Evolutionary conservation across 2,329 filamentous ascomycete species (phyloP).

Genomic region (Colletotrichum abscissum): DNA sequence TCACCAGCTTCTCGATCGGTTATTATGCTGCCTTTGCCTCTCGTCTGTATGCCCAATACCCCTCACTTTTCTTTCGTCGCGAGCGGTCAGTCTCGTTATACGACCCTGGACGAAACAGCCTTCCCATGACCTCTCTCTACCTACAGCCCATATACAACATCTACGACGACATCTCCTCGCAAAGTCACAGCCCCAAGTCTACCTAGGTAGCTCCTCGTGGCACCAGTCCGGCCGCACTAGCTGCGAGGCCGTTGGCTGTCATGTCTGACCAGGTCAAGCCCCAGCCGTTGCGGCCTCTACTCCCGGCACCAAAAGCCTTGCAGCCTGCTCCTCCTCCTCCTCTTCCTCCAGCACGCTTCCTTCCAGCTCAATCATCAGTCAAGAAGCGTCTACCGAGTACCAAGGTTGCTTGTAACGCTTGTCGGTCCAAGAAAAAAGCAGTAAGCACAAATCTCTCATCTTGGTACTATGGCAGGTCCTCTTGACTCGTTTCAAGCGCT

Average conservation of each 20-base stretch:
- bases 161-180: neutral
- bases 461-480: neutral
- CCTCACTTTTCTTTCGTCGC: slow-evolving; percentile 17
- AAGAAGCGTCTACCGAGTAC: slow-evolving; percentile 13
- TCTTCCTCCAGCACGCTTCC: neutral
- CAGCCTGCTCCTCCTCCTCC: neutral
- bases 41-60: slow-evolving; percentile 13
- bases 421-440: slow-evolving; percentile 39
- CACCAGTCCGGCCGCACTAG: neutral
- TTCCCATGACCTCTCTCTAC: slow-evolving; percentile 1
- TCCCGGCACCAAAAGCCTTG: slow-evolving; percentile 19
- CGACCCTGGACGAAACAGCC: neutral
- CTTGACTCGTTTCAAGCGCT: neutral
- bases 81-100: slow-evolving; percentile 1
- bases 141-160: neutral
- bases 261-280: slow-evolving; percentile 24
- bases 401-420: slow-evolving; percentile 39
- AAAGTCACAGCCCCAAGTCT: neutral
- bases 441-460: slow-evolving; percentile 21
- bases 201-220: neutral
- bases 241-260: neutral
- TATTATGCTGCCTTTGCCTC: slow-evolving; percentile 23
- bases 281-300: slow-evolving; percentile 23
- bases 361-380: neutral
- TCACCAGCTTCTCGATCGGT: slow-evolving; percentile 9